Evolutionary conservation across 2,329 filamentous ascomycete species (phyloP).

Genomic region (Incumbomyces lentus): DNA sequence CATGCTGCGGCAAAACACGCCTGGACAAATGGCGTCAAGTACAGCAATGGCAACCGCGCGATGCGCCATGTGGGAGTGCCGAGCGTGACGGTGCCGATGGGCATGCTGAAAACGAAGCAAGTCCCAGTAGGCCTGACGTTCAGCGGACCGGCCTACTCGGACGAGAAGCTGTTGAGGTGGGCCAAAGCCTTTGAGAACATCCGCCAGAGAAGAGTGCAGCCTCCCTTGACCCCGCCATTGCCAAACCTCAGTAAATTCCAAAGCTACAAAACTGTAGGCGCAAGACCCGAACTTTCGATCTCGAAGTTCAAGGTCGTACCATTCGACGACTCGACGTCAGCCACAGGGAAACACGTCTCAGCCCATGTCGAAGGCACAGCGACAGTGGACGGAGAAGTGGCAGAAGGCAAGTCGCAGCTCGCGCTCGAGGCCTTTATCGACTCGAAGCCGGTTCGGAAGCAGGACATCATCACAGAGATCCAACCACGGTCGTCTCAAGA

Average conservation of each 20-base stretch:
- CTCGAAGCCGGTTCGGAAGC: background rate
- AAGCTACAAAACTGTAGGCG: background rate
- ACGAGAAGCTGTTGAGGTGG: slow-evolving; percentile 19
- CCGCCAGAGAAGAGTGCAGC: slow-evolving; percentile 5
- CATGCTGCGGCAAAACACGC: slow-evolving; percentile 25
- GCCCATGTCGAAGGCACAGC: background rate
- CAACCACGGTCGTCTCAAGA: background rate
- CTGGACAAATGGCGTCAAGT: slow-evolving; percentile 40
- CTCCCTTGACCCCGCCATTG: slow-evolving; percentile 10
- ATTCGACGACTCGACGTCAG: background rate
- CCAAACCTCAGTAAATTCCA: background rate
- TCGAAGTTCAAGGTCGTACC: background rate
- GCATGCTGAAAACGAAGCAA: slow-evolving; percentile 16
- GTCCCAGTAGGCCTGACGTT: slow-evolving; percentile 25
- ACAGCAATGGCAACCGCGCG: slow-evolving; percentile 38
- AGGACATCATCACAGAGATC: background rate
- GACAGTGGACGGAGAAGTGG: background rate
- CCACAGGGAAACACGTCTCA: background rate
- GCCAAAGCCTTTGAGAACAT: slow-evolving; percentile 21
- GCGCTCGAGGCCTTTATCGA: background rate
- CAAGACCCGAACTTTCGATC: background rate
- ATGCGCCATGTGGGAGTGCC: slow-evolving; percentile 23
- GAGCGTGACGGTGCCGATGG: slow-evolving; percentile 23
- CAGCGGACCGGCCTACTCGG: slow-evolving; percentile 20
- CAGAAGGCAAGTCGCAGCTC: background rate